Evolutionary conservation across 345 rosid species (phyloP).

Genomic region (Dovyalis caffra): DNA sequence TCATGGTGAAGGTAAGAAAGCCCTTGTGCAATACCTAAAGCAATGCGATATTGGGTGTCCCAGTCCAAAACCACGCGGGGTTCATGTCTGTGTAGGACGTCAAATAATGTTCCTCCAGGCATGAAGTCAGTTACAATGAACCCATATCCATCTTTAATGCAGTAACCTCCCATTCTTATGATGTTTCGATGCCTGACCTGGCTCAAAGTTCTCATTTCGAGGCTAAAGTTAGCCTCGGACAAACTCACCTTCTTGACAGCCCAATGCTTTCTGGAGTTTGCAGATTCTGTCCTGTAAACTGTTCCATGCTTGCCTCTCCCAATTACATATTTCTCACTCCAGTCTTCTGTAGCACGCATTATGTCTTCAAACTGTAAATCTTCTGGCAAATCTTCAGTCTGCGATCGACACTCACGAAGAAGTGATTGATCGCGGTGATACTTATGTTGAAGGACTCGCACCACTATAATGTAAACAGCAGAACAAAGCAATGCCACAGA

Average conservation of each 20-base stretch:
- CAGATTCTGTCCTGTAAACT: slow-evolving; percentile 36
- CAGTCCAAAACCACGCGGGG: slow-evolving; percentile 25
- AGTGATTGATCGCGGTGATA: slow-evolving; percentile 18
- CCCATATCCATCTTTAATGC: slow-evolving; percentile 32
- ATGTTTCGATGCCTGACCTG: slow-evolving; percentile 35
- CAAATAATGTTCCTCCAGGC: slow-evolving; percentile 37
- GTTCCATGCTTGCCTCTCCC: slow-evolving; percentile 48
- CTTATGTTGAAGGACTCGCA: slow-evolving; percentile 14
- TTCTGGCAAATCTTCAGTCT: slow-evolving; percentile 30
- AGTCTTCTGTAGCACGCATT: slow-evolving; percentile 37
- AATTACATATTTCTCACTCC: slow-evolving; percentile 33
- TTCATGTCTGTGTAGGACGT: slow-evolving; percentile 27
- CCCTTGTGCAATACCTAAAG: slow-evolving; percentile 40
- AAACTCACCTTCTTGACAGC: slow-evolving; percentile 41
- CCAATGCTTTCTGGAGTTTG: slow-evolving; percentile 28
- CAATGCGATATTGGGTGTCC: slow-evolving; percentile 30
- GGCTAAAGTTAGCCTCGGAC: slow-evolving; percentile 28
- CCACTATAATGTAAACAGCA: slow-evolving; percentile 20
- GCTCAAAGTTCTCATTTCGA: slow-evolving; percentile 34
- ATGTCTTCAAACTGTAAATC: slow-evolving; percentile 36
- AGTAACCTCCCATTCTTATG: slow-evolving; percentile 36
- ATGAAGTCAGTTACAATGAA: slow-evolving; percentile 35
- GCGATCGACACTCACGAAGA: slow-evolving; percentile 20
- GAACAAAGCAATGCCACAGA: slow-evolving; percentile 31
- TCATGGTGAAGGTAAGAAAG: slow-evolving; percentile 45